Conservation (phyloP, 768 basidiomycete genomes). For the Serendipita indica region DNA sequence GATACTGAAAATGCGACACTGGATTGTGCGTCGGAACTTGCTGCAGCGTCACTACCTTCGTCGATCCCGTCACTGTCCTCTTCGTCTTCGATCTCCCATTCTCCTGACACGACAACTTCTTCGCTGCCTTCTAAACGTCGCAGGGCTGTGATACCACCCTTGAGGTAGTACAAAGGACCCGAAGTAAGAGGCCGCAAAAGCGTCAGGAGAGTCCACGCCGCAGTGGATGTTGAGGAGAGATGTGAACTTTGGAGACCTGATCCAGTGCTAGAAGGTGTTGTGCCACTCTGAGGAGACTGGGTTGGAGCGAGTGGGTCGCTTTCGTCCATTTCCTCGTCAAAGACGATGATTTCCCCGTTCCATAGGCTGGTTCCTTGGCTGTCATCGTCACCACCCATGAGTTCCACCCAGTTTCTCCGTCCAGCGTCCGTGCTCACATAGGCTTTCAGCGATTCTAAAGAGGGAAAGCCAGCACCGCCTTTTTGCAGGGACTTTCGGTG, state of each 20-base stretch:
- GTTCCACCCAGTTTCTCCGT: conserved; percentile 52
- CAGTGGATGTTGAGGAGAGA: conserved; percentile 32
- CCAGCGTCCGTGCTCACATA: conserved; percentile 72
- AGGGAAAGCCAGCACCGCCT: conserved; percentile 42
- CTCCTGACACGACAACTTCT: conserved; percentile 35
- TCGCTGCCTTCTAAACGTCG: conserved; percentile 42
- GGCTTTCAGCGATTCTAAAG: conserved; percentile 53
- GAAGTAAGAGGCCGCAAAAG: conserved; percentile 46
- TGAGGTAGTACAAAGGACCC: conserved; percentile 32
- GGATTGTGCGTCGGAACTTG: conserved; percentile 4
- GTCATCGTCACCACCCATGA: conserved; percentile 26
- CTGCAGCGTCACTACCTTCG: conserved; percentile 8
- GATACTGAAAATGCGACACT: conserved; percentile 8
- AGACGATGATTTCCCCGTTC: conserved; percentile 65
- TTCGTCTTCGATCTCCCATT: conserved; percentile 12
- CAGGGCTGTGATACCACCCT: conserved; percentile 54
- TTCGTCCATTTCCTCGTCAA: conserved; percentile 63
- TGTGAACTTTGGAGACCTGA: neutral
- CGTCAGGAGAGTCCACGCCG: conserved; percentile 57
- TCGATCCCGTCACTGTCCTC: conserved; percentile 21
- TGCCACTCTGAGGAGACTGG: neutral
- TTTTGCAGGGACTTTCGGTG: conserved; percentile 40
- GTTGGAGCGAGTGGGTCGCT: conserved; percentile 28
- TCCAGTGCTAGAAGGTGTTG: neutral
- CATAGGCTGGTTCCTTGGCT: conserved; percentile 25